These are phyloP conservation scores for Elongisporangium undulatum DNA, from an alignment of 352 stramenopile species.

Conservation along the genomic window DNA sequence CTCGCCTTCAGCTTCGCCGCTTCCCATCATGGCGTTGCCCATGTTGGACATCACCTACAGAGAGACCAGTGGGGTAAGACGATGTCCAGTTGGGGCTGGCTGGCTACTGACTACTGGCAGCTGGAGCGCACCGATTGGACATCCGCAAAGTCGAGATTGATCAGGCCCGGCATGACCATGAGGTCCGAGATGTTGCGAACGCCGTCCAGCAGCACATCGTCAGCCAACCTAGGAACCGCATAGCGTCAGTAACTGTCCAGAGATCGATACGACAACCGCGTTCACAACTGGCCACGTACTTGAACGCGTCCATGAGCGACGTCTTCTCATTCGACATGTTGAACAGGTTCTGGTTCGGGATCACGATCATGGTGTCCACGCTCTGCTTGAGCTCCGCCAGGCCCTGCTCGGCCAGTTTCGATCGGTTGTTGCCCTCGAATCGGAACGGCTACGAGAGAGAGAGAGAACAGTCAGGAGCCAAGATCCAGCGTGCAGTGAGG, in stretches of 20 bases:
- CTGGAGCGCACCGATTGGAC: slow-evolving; percentile 61
- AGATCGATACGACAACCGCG: background rate
- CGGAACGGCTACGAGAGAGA: slow-evolving; percentile 50
- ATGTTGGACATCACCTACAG: slow-evolving; percentile 81
- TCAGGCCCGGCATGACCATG: slow-evolving; percentile 87
- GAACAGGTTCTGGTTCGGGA: slow-evolving; percentile 88
- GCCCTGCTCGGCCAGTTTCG: slow-evolving; percentile 74
- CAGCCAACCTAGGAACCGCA: slow-evolving; percentile 47
- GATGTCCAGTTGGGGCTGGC: background rate
- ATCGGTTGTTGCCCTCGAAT: slow-evolving; percentile 80
- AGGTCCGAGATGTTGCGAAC: slow-evolving; percentile 88
- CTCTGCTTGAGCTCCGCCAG: slow-evolving; percentile 77
- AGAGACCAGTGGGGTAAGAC: background rate
- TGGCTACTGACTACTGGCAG: background rate
- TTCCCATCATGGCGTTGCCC: slow-evolving; percentile 89
- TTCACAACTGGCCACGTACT: slow-evolving; percentile 23
- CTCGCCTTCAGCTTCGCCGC: slow-evolving; percentile 89
- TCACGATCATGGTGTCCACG: slow-evolving; percentile 87
- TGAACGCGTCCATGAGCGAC: slow-evolving; percentile 85
- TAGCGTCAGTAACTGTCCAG: background rate
- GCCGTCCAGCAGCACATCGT: slow-evolving; percentile 82
- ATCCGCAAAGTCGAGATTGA: slow-evolving; percentile 87
- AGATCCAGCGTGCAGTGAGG: background rate
- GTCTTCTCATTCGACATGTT: slow-evolving; percentile 86
- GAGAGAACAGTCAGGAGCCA: slow-evolving; percentile 1